phyloP scores from a whole-genome alignment of 176 grass and related monocot species.

The Tuctoria greenei region DNA sequence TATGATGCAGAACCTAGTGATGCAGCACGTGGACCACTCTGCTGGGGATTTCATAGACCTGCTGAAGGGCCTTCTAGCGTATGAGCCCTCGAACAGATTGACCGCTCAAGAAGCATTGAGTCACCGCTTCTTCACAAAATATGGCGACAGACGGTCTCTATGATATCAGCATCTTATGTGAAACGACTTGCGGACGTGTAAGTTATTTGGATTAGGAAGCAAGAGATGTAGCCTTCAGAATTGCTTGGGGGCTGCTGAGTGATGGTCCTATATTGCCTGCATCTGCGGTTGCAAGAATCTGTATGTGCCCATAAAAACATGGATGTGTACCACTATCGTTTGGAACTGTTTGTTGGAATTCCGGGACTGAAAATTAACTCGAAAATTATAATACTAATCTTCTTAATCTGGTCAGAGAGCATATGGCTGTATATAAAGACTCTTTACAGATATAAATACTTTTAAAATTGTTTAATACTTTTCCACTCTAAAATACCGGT shows the following conservation, averaged over 20 bases:
- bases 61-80: slow-evolving; percentile 43
- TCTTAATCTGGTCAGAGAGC: no score
- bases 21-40: slow-evolving; percentile 67
- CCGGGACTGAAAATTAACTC: no score
- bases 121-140: slow-evolving; percentile 52
- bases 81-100: slow-evolving; percentile 43
- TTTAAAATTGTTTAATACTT: no score
- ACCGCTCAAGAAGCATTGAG: slow-evolving; percentile 42
- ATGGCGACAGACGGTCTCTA: no score
- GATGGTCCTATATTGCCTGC: neutral
- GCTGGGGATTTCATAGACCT: slow-evolving; percentile 53
- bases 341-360: neutral
- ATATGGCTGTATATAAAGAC: no score
- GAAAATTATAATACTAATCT: no score
- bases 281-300: no score
- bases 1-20: slow-evolving; percentile 53
- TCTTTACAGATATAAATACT: no score
- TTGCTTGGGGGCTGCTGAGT: neutral
- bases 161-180: no score
- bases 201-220: neutral
- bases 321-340: neutral
- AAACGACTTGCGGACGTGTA: no score
- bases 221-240: neutral
- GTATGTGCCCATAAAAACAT: neutral
- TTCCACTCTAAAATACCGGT: no score